Evolutionary conservation across 2,329 filamentous ascomycete species (phyloP).

Genomic region (Fusarium aywerte): DNA sequence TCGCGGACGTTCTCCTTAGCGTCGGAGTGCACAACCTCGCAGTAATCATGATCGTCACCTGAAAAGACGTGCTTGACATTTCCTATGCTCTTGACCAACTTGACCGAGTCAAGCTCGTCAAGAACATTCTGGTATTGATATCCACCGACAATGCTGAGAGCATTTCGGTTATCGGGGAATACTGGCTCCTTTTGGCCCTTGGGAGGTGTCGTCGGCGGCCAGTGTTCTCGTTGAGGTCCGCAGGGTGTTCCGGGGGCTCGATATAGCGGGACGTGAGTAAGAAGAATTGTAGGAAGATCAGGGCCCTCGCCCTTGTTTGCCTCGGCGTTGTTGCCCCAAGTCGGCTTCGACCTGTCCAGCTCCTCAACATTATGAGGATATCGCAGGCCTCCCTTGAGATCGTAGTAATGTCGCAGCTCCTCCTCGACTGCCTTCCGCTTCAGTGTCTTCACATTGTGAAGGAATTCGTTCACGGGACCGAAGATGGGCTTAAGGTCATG

Average conservation of each 20-base stretch:
- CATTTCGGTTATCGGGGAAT: conserved; percentile 75
- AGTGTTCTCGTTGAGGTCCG: conserved; percentile 85
- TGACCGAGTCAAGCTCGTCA: conserved; percentile 77
- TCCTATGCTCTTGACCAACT: conserved; percentile 80
- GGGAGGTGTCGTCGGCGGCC: conserved; percentile 74
- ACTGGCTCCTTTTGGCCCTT: conserved; percentile 66
- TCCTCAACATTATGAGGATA: conserved; percentile 71
- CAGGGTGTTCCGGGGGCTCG: conserved; percentile 85
- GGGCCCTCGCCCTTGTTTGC: conserved; percentile 58
- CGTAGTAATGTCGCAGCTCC: conserved; percentile 73
- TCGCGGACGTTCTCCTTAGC: conserved; percentile 75
- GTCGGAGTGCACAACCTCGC: conserved; percentile 82
- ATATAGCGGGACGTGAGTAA: conserved; percentile 92
- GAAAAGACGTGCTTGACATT: conserved; percentile 90
- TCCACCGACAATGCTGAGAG: conserved; percentile 79
- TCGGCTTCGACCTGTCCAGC: conserved; percentile 57
- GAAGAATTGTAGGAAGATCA: conserved; percentile 85
- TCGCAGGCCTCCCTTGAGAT: conserved; percentile 64
- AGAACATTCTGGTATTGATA: conserved; percentile 99
- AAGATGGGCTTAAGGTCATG: conserved; percentile 73
- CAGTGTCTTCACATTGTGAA: conserved; percentile 71
- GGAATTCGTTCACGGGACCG: conserved; percentile 78
- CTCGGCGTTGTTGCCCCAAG: conserved; percentile 40
- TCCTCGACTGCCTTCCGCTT: conserved; percentile 76
- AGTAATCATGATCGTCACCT: conserved; percentile 98